Base-by-base conservation (phyloP, 169 alveolate genomes). In the Perkinsus marinus region DNA sequence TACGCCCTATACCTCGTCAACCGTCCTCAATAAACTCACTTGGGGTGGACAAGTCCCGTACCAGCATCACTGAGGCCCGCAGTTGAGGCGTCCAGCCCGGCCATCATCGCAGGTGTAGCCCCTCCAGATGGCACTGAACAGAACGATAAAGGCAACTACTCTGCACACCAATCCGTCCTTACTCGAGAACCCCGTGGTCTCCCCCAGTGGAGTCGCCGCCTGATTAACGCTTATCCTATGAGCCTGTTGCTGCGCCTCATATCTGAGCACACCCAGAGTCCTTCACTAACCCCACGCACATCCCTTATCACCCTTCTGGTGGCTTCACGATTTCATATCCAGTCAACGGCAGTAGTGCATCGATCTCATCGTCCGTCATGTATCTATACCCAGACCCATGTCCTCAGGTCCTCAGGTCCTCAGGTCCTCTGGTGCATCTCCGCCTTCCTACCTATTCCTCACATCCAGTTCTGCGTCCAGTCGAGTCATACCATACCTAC, bases 311-410 rank as follows among this genome's bases (percentile, higher is more conserved):
- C 92, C 96, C 98, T 39, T 96, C 97, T 0, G 99, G 99, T 0
- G 99, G 97, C 79, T 94, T 92, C 39, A 97, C 98, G 34, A 97
- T 95, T 92, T 97, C 99, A 92, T 96, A 97, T 7, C 98, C 99
- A 90, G 95, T 99, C 39, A 90, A 68, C 26, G 99, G 99, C 34
- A 98, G 94, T 39, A 98, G 94, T 46, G 97, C 96, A 90, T 98
- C 98, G 43, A 98, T 94, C 93, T 98, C 99, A 93, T 98, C 99
- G 94, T 99, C 99, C 0, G 99, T 98, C 93, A 95, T 39, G 34
- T 89, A 39, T 16, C 91, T 89, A 30, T 10, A 13, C 22, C 6
- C 43, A 13, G 30, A n/a, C n/a, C n/a, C n/a, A n/a, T n/a, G n/a
- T n/a, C n/a, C n/a, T n/a, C n/a, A n/a, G n/a, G n/a, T n/a, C n/a